phyloP scores from a whole-genome alignment of 2,329 filamentous ascomycete species.

The Fusarium caatingaense region DNA sequence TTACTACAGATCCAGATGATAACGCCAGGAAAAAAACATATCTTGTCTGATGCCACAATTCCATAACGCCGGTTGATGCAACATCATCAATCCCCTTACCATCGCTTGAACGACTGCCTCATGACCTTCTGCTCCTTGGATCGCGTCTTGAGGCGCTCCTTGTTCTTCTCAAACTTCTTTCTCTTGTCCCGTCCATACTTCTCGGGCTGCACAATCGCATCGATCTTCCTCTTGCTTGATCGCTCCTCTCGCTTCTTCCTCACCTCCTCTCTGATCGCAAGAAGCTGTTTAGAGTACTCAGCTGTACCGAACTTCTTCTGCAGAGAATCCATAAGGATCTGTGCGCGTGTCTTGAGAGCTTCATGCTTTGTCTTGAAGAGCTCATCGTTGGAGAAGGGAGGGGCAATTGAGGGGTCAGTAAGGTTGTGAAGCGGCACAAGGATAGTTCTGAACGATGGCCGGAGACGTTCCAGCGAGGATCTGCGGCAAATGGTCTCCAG shows the following conservation, averaged over 20 bases:
- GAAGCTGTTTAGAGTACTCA: conserved; percentile 79
- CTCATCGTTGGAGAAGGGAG: conserved; percentile 77
- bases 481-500: conserved; percentile 76
- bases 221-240: conserved; percentile 87
- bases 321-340: conserved; percentile 82
- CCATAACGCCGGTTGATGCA: conserved; percentile 47
- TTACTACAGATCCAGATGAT: conserved; percentile 18
- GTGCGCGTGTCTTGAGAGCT: conserved; percentile 75
- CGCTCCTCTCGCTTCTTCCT: conserved; percentile 77
- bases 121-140: conserved; percentile 76
- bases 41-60: conserved; percentile 25
- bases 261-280: conserved; percentile 79
- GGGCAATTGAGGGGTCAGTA: conserved; percentile 80
- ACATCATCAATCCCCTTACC: conserved; percentile 43
- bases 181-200: conserved; percentile 81
- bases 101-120: conserved; percentile 75
- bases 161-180: conserved; percentile 86
- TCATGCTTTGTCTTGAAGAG: conserved; percentile 77
- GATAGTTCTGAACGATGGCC: conserved; percentile 70
- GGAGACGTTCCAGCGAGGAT: conserved; percentile 67
- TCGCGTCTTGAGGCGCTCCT: conserved; percentile 82
- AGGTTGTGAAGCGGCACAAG: conserved; percentile 79
- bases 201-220: conserved; percentile 85
- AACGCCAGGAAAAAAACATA: conserved; percentile 34
- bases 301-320: conserved; percentile 87